Conservation (phyloP, 129 eudicot species). For the Flaveria robusta region DNA sequence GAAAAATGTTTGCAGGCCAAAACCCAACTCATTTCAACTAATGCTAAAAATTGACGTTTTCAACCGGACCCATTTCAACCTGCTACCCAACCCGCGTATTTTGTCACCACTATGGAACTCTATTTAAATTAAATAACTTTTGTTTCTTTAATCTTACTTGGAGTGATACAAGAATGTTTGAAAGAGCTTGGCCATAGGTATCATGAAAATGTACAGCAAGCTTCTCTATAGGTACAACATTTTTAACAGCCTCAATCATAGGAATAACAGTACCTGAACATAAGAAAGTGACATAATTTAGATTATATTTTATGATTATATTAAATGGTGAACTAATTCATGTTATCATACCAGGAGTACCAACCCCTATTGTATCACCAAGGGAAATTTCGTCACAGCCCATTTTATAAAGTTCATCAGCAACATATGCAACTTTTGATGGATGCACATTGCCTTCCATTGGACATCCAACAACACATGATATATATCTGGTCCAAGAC, state of each 20-base stretch:
- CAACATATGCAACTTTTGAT: constrained; percentile 78
- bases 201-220: constrained; percentile 96
- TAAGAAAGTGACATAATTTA: background rate
- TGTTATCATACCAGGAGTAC: constrained; percentile 76
- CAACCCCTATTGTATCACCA: constrained; percentile 92
- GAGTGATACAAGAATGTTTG: constrained; percentile 73
- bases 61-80: background rate
- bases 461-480: constrained; percentile 95
- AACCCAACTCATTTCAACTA: background rate
- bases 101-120: background rate
- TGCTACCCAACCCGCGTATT: background rate
- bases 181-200: constrained; percentile 88
- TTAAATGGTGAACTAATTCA: background rate
- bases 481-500: constrained; percentile 58
- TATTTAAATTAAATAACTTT: background rate
- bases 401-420: constrained; percentile 69
- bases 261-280: constrained; percentile 66
- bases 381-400: constrained; percentile 90
- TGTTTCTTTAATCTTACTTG: constrained; percentile 48
- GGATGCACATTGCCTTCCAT: constrained; percentile 87
- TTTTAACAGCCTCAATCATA: constrained; percentile 77
- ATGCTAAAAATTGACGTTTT: background rate
- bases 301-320: background rate
- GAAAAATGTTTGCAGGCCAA: background rate
- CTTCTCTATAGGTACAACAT: constrained; percentile 65